A percentile compares a stretch with the other conserved stretches of the same genome.
These are phyloP conservation scores for Spongospora subterranea DNA, from an alignment of 208 protist genomes.

Conservation along the genomic window DNA sequence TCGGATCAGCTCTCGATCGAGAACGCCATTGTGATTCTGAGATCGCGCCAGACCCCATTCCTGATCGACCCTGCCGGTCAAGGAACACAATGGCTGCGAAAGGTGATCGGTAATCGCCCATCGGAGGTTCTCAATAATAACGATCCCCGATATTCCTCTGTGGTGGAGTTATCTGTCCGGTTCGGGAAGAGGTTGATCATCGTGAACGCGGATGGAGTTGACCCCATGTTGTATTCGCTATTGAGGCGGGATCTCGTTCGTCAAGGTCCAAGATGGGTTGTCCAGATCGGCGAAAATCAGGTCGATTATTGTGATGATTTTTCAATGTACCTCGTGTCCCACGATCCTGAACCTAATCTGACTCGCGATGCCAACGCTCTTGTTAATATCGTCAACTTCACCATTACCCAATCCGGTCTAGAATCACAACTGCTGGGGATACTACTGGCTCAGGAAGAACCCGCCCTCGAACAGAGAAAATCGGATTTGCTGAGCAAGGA, in stretches of 20 bases:
- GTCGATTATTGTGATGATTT: conserved; percentile 96
- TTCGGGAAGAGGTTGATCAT: conserved; percentile 98
- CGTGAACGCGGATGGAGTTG: conserved; percentile 91
- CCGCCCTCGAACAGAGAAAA: conserved; percentile 92
- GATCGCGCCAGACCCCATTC: conserved; percentile 80
- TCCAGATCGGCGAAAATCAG: conserved; percentile 94
- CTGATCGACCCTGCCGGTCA: conserved; percentile 93
- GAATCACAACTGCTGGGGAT: conserved; percentile 94
- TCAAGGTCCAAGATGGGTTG: conserved; percentile 86
- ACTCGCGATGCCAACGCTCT: conserved; percentile 87
- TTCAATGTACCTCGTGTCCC: conserved; percentile 90
- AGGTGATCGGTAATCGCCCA: conserved; percentile 12
- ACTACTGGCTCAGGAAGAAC: conserved; percentile 95
- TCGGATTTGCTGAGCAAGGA: conserved; percentile 88
- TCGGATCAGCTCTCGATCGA: conserved; percentile 87
- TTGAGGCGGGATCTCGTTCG: conserved; percentile 87
- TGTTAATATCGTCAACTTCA: conserved; percentile 92
- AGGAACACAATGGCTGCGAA: conserved; percentile 85
- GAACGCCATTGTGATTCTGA: conserved; percentile 94
- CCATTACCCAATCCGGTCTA: conserved; percentile 92
- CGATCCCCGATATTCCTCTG: conserved; percentile 88
- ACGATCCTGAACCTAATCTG: conserved; percentile 83
- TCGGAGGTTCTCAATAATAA: conserved; percentile 87
- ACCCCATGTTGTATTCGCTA: conserved; percentile 92
- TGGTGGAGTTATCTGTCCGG: conserved; percentile 93